phyloP scores from a whole-genome alignment of 805 yeast species.

The Diddensiella caesifluorescens region DNA sequence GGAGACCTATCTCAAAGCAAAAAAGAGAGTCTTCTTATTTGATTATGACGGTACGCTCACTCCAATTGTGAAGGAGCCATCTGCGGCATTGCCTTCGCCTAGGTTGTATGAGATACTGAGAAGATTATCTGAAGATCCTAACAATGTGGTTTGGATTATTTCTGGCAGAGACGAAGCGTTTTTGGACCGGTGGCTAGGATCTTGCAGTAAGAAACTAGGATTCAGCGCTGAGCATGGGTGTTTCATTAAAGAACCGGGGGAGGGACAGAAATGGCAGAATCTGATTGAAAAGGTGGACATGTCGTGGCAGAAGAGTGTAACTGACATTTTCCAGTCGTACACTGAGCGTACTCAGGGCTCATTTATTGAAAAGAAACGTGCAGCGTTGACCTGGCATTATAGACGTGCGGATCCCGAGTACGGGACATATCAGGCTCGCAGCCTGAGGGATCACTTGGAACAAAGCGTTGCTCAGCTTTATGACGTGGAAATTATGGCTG shows the following conservation, averaged over 20 bases:
- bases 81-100: constrained; percentile 94
- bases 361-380: constrained; percentile 77
- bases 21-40: constrained; percentile 74
- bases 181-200: constrained; percentile 82
- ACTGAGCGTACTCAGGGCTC: constrained; percentile 92
- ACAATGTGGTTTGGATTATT: constrained; percentile 88
- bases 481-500: constrained; percentile 93
- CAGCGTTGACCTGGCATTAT: constrained; percentile 97
- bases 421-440: constrained; percentile 79
- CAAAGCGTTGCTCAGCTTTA: constrained; percentile 54
- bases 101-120: constrained; percentile 56
- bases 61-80: constrained; percentile 93
- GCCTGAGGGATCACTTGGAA: constrained; percentile 60
- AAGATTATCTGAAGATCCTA: constrained; percentile 63
- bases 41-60: constrained; percentile 98
- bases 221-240: constrained; percentile 98
- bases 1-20: constrained; percentile 53
- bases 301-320: constrained; percentile 90
- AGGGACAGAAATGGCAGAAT: constrained; percentile 65
- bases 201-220: constrained; percentile 57
- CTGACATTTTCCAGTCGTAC: constrained; percentile 62
- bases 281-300: constrained; percentile 77
- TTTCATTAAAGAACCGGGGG: constrained; percentile 70
- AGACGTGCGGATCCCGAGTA: constrained; percentile 90
- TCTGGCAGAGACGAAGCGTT: constrained; percentile 93